Conservation (phyloP, 129 eudicot genomes). For the Sambucus nigra region DNA sequence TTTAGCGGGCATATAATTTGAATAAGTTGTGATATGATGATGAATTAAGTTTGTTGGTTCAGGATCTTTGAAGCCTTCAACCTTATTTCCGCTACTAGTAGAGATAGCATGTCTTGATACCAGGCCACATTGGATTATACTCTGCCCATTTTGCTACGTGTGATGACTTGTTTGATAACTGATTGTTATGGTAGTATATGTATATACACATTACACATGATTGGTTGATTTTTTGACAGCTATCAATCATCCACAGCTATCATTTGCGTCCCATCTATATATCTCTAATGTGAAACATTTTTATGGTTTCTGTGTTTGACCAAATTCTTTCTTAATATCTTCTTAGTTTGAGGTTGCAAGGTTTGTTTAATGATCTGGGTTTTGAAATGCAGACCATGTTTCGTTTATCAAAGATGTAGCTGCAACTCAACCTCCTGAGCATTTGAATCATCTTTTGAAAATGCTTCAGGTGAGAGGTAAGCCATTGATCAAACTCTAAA, state of each 20-base stretch:
- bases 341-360: not conserved
- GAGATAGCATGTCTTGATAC: too few relatives aligned
- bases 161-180: not conserved
- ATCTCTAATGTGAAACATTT: too few relatives aligned
- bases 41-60: too few relatives aligned
- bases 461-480: slow-evolving; percentile 95
- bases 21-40: not conserved
- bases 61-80: too few relatives aligned
- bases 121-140: too few relatives aligned
- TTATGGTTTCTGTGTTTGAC: not conserved
- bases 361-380: not conserved
- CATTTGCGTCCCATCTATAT: not conserved
- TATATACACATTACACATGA: not conserved
- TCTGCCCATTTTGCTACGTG: not conserved
- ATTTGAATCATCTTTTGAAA: slow-evolving; percentile 70
- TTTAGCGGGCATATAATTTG: not conserved
- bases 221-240: not conserved
- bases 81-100: too few relatives aligned
- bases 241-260: not conserved
- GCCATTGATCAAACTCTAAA: slow-evolving; percentile 6
- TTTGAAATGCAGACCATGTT: slow-evolving; percentile 59
- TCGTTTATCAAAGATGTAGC: slow-evolving; percentile 78
- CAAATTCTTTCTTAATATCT: not conserved
- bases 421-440: slow-evolving; percentile 75
- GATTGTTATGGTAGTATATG: not conserved